Conservation (phyloP, 345 rosid genomes). For the Citrus australasica region DNA sequence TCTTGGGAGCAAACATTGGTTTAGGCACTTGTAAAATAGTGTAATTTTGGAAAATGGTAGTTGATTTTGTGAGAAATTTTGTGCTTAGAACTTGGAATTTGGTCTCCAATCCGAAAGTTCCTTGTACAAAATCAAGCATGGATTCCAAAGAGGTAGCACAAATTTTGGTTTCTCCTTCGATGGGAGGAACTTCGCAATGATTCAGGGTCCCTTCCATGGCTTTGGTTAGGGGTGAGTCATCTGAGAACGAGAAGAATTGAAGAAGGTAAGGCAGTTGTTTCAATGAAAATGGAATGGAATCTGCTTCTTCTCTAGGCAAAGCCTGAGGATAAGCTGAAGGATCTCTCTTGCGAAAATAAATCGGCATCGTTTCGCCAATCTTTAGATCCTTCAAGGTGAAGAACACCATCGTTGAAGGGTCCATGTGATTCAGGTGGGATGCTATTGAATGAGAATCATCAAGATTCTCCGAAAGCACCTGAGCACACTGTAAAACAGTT, state of each 20-base stretch:
- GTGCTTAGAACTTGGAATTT: too few relatives aligned
- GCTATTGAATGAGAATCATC: background rate
- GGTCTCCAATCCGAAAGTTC: too few relatives aligned
- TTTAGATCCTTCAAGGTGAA: background rate
- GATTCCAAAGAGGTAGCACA: background rate
- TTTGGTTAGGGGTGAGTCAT: constrained; percentile 16
- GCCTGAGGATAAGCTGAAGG: background rate
- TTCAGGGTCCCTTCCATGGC: constrained; percentile 16
- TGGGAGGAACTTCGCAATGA: constrained; percentile 14
- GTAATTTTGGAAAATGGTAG: constrained; percentile 7
- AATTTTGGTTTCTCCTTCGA: constrained; percentile 21
- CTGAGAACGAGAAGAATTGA: constrained; percentile 17
- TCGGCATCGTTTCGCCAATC: background rate
- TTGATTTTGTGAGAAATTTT: too few relatives aligned
- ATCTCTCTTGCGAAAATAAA: background rate
- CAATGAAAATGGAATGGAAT: constrained; percentile 22
- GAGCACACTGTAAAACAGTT: background rate
- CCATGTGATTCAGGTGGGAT: background rate
- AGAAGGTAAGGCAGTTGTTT: constrained; percentile 7
- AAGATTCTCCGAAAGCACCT: background rate
- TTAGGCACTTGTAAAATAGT: constrained; percentile 8
- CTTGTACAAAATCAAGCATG: too few relatives aligned
- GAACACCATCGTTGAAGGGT: background rate
- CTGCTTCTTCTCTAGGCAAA: constrained; percentile 16
- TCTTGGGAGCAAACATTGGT: constrained; percentile 12